phyloP scores from a whole-genome alignment of 2,329 filamentous ascomycete genomes.

The Daldinia sp. region DNA sequence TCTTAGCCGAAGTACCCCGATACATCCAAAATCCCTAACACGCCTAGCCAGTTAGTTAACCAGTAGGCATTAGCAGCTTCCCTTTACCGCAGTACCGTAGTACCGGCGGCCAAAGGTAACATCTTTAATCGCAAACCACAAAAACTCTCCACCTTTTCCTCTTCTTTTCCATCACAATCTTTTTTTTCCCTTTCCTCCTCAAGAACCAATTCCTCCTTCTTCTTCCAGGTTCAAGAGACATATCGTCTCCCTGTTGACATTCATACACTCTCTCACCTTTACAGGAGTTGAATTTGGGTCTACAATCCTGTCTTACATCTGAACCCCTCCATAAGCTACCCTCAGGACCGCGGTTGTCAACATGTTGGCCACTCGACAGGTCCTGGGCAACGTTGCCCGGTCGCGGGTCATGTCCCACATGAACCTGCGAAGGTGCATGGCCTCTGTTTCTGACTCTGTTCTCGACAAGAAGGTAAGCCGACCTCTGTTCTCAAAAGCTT shows the following conservation, averaged over 20 bases:
- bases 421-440: constrained; percentile 76
- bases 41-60: constrained; percentile 28
- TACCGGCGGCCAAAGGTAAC: constrained; percentile 38
- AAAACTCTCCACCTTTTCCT: constrained; percentile 56
- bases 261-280: constrained; percentile 47
- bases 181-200: constrained; percentile 44
- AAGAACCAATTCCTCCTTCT: constrained; percentile 44
- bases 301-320: constrained; percentile 38
- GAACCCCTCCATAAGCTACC: constrained; percentile 40
- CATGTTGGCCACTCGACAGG: constrained; percentile 79
- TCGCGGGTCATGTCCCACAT: constrained; percentile 67
- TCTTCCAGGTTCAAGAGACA: constrained; percentile 50
- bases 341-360: constrained; percentile 55
- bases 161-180: constrained; percentile 43
- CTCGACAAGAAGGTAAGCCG: constrained; percentile 85
- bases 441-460: constrained; percentile 85
- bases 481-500: constrained; percentile 2
- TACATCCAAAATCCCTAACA: constrained; percentile 27
- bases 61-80: constrained; percentile 40
- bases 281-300: constrained; percentile 53
- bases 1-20: constrained; percentile 47
- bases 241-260: constrained; percentile 46
- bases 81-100: constrained; percentile 40
- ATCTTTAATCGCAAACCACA: constrained; percentile 52
- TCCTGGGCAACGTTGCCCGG: constrained; percentile 74